Evolutionary conservation across 495 filamentous ascomycete genomes (phyloP), one percentile per base, ranked within the genome.

Genomic region (Parmelia sp.): DNA sequence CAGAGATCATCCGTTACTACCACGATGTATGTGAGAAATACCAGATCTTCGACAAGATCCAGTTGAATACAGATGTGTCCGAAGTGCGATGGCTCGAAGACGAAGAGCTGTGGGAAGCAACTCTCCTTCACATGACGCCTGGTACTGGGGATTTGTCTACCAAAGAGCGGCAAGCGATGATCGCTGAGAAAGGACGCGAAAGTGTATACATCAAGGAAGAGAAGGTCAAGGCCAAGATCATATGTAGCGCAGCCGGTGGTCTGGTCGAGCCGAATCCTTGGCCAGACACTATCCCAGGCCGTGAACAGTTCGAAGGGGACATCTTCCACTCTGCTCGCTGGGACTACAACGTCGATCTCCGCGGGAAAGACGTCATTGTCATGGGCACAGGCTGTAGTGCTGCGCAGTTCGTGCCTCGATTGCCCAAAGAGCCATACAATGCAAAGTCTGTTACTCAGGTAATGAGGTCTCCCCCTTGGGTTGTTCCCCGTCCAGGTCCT

Each of bases 391-490:
- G 86, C 12, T 88, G 84, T 70, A 83, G 75, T 71, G 76, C 76
- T 23, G 78, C 79, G 11, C 80, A 82, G 55, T 71, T 81, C 21
- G 71, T 81, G 12, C 77, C 80, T 2, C 66, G 66, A 44, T 59
- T 82, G 14, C 71, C 66, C 0, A 70, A 78, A 39, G 69, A 71
- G 57, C 75, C 74, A 23, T 74, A 71, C 66, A 76, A 77, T 33
- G 82, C 78, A 37, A 84, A 81, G 68, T 85, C 82, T 12, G 78
- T 87, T 8, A 85, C 82, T 1, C 85, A 88, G 57, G 59, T 88
- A 35, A 86, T 87, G 80, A 71, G 86, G 12, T 82, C 81, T 31
- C 83, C 86, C 25, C 86, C 85, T 10, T 88, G 86, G 86, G 78
- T 88, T 0, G 74, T 76, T 3, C 78, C 80, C 12, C 67, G 71